Base-by-base conservation (phyloP, 306 rosid genomes). In the Dryas drummondii region DNA sequence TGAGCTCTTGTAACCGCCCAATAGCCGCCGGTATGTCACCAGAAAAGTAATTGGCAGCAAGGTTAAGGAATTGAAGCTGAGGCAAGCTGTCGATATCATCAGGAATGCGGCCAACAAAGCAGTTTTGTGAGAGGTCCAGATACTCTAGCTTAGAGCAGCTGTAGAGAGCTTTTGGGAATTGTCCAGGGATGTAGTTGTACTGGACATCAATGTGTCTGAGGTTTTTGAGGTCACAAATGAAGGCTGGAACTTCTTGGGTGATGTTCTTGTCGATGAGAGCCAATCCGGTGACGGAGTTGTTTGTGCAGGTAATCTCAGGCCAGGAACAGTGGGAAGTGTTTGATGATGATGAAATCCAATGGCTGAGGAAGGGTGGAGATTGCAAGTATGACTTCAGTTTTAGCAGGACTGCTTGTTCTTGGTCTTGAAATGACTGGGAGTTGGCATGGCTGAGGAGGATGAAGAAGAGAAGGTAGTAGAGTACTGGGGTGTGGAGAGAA, bases 171-270 rank as follows among this genome's bases (percentile, higher is more conserved):
- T 32, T 86, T 5, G 96, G 96, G 70, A 93, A 93, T 62, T 58
- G 82, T 6, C 86, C 85, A 0, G 88, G 40, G 32, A 93, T 76
- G 15, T 0, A 68, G 71, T 90, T 88, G 7, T 2, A 0, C 12
- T 41, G 66, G 76, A 87, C 81, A 65, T 86, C 67, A 70, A 93
- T 76, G 42, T 17, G 50, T 49, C 85, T 78, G 72, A 93, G 94
- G 19, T 88, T 90, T 50, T 46, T 80, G 69, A 93, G 91, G 57
- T 88, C 88, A 79, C 91, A 93, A 26, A 93, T 55, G 86, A 88
- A 87, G 72, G 85, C 7, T 8, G 98, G 98, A 17, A 93, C 53
- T 8, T 80, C 65, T 37, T 61, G 72, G 7, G 0, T 19, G 64
- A 93, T 76, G 64, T 65, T 73, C 6, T 4, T 6, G 57, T 57